Evolutionary conservation across 2,329 filamentous ascomycete species (phyloP), one percentile per base, ranked within the genome.

Genomic region (Claviceps digitariae): DNA sequence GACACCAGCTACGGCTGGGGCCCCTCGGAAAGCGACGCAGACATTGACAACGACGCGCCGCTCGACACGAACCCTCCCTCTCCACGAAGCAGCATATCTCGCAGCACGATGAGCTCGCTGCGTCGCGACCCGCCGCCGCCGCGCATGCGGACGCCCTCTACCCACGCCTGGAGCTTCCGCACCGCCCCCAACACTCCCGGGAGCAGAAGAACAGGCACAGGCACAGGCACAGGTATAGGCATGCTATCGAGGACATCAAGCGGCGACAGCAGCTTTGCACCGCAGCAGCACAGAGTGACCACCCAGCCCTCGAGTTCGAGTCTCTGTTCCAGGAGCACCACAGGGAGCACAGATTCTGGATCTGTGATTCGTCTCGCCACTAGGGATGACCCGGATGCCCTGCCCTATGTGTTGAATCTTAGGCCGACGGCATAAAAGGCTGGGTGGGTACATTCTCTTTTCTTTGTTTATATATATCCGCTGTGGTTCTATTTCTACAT

Each of bases 141-240:
- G 23, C 56, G 62, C 1, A 63, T 60, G 51, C 69, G 72, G 29
- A 68, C 68, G 40, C 68, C 72, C 17, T 77, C 74, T 7, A 67
- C 67, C 7, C 67, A 67, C 27, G 72, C 70, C 8, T 70, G 72
- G 68, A 67, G 66, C 45, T 79, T 74, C 57, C 68, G 71, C 51
- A 79, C 76, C 7, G 76, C 76, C 17, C 76, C 77, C 0, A 77
- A 74, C n/a, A 79, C 76, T 27, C 71, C 75, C 7, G 70, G 68
- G 46, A 77, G 74, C 54, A 70, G 66, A 12, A 64, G 60, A 17
- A 65, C 67, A 2, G 25, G 9, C 6, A 46, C 15, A n/a, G 43
- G 21, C 21, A 25, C 43, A 8, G 43, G 43, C 15, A 17, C 23
- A n/a, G 67, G 23, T 3, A 27, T 17, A n/a, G 67, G 59, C 6